Evolutionary conservation across 306 rosid genomes (phyloP), one percentile per base, ranked within the genome.

Genomic region (Begonia fuchsioides): DNA sequence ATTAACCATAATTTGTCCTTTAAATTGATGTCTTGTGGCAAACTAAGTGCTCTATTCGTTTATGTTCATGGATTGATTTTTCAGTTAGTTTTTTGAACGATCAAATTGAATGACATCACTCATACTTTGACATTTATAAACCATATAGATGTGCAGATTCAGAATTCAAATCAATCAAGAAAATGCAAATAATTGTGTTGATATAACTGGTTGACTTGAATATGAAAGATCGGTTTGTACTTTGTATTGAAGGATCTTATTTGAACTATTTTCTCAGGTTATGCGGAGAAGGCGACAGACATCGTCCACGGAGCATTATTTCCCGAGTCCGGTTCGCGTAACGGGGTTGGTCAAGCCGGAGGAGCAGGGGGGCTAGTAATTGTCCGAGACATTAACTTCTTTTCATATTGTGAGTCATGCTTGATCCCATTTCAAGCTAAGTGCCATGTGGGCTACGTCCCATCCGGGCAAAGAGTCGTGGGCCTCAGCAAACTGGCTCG

Each of bases 361-460:
- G 94, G 96, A 55, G 80, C 74, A n/a, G 96, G 98, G 45, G 98
- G 96, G 68, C 86, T 92, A 2, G 96, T 92, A 65, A 58, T 85
- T 62, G 98, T 92, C 60, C 64, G 96, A 57, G 98, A 92, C 64
- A 68, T 92, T 26, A 84, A 92, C 67, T 63, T 77, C 54, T 92
- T 82, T 61, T 85, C 94, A 17, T 82, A 82, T 53, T 92, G 98
- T 9, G 98, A 92, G 64, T 85, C 96, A 10, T 92, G 98, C 71
- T 64, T 92, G 81, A 93, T 92, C 56, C 98, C 96, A 8, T 85
- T 92, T 66, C 93, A 79, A 73, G 83, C 79, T 38, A 85, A 75
- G 55, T 85, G 95, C 62, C 98, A 92, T 60, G 93, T 85, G 39
- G 96, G 94, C 32, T 92, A 92, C 62, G 85, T 92, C 51, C 94